Conservation (phyloP, 2,329 filamentous ascomycete genomes). For the Pseudogymnoascus sp. region DNA sequence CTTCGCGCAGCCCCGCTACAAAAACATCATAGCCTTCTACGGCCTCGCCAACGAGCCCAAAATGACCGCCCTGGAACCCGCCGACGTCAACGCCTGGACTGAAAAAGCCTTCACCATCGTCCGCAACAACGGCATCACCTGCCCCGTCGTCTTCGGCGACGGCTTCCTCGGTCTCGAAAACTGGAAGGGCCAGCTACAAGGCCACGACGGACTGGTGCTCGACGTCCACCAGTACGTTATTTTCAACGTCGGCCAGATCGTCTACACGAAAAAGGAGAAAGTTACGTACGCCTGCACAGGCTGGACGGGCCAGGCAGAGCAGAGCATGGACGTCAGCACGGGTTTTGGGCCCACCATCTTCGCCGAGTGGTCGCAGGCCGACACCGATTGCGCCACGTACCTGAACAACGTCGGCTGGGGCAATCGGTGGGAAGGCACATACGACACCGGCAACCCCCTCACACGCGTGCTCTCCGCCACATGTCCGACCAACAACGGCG, state of each 20-base stretch:
- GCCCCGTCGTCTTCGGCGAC: conserved; percentile 78
- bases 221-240: conserved; percentile 98
- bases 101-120: conserved; percentile 62
- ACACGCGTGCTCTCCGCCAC: conserved; percentile 59
- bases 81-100: conserved; percentile 73
- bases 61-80: conserved; percentile 59
- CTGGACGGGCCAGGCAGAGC: conserved; percentile 72
- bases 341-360: conserved; percentile 92
- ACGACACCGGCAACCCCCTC: conserved; percentile 42
- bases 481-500: conserved; percentile 55
- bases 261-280: conserved; percentile 73
- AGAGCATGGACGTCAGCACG: conserved; percentile 62
- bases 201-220: conserved; percentile 67
- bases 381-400: conserved; percentile 83
- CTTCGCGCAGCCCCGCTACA: conserved; percentile 88
- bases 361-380: conserved; percentile 95
- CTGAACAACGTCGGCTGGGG: conserved; percentile 87
- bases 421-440: conserved; percentile 85
- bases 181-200: conserved; percentile 78
- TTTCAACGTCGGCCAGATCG: conserved; percentile 85
- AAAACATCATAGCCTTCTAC: conserved; percentile 86
- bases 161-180: conserved; percentile 87
- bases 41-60: conserved; percentile 90
- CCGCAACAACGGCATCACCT: conserved; percentile 66
- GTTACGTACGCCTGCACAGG: conserved; percentile 78